Evolutionary conservation across 768 basidiomycete species (phyloP), one percentile per base, ranked within the genome.

Genomic region (Cytidiella melzeri): DNA sequence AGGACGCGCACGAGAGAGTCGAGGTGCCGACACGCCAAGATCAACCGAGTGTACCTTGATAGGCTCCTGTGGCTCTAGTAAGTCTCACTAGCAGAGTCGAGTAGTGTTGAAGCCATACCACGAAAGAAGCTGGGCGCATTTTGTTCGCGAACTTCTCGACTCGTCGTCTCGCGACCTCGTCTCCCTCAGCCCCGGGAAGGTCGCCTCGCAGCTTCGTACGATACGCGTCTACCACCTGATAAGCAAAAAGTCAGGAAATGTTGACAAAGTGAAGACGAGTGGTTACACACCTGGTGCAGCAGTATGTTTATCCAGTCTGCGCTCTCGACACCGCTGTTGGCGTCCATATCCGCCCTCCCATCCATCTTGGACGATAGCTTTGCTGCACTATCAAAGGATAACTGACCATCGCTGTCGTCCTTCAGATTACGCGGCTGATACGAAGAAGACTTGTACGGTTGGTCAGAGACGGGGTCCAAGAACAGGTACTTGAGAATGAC

Each of bases 401-500:
- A 50, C 5, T 46, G 43, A 4, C 40, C 50, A 4, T 41, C 49
- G 15, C 30, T 34, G 30, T 67, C 63, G 55, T 80, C 73, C 21
- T 67, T 71, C 55, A 79, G 77, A 42, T 76, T 67, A 50, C 74
- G 73, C 2, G 82, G 79, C 57, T 80, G 83, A 64, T 82, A 85
- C 27, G 76, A 71, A 1, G 77, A 71, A 0, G 74, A 71, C 53
- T 78, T 77, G 58, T 76, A 73, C 0, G 76, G 74, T 55, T 76
- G 68, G 51, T 77, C 71, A 23, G 80, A 74, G 15, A 55, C 57
- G 5, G 88, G 81, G 58, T 96, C 91, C 54, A 99, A 84, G 62
- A 99, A 96, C 49, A 98, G 83, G 69, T 96, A 98, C 62, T 90
- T 89, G 68, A 99, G 81, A 63, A 99, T 79, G 54, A 93, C 69